Evolutionary conservation across 1,284 basidiomycete species (phyloP).

Genomic region (Melampsora larici-populina): DNA sequence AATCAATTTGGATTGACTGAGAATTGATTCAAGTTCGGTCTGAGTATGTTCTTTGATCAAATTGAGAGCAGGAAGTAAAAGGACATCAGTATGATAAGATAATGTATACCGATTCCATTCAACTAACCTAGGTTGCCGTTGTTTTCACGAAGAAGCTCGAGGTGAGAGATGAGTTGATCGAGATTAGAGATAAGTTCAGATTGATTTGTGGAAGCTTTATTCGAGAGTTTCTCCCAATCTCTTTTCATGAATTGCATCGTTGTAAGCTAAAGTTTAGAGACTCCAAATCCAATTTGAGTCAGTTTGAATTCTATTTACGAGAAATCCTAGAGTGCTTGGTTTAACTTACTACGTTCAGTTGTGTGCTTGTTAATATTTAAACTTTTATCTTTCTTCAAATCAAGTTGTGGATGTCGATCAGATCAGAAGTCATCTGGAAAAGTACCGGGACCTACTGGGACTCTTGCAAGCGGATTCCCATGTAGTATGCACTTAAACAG

Average conservation of each 20-base stretch:
- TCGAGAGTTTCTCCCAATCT: constrained; percentile 32
- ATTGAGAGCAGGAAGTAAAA: neutral
- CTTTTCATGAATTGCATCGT: constrained; percentile 26
- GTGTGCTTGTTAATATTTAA: no score
- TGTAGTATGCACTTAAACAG: no score
- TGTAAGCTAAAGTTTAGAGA: no score
- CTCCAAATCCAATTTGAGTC: no score
- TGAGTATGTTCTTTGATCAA: constrained; percentile 8
- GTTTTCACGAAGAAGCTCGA: constrained; percentile 26
- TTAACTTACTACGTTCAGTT: no score
- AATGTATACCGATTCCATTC: neutral
- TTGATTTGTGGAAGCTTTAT: constrained; percentile 24
- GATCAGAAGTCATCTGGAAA: no score
- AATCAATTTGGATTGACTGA: constrained; percentile 20
- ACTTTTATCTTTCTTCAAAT: no score
- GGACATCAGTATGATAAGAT: neutral
- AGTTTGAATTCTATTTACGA: no score
- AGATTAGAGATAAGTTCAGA: constrained; percentile 5
- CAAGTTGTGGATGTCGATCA: no score
- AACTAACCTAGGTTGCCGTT: neutral
- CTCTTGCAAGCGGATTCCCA: no score
- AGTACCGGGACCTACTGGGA: no score
- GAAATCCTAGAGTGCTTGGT: no score
- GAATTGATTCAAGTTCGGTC: constrained; percentile 22
- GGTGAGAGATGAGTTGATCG: constrained; percentile 22